Evolutionary conservation across 1,139 yeast genomes (phyloP), one percentile per base, ranked within the genome.

Genomic region (Saccharomyces uvarum): DNA sequence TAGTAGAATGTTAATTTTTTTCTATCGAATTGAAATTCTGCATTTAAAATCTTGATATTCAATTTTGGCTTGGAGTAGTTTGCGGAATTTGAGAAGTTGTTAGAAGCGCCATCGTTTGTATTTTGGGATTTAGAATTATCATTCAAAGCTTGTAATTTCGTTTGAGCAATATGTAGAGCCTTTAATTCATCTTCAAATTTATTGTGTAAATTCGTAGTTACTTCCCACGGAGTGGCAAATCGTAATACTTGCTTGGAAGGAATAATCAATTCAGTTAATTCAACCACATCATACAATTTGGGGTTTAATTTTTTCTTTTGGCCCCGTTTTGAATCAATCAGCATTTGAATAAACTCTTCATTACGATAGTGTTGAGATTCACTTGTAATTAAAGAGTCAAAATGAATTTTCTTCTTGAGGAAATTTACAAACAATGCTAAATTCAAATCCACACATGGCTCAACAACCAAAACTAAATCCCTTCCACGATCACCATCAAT

Each of bases 401-500:
- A 73, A 58, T 59, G 76, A 60, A 63, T 73, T 64, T 84, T 79
- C 68, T 86, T 86, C 69, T 86, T 86, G 64, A 86, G 72, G 63
- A 87, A 86, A 70, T 90, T 91, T 67, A 93, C 81, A 59, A 88
- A 77, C 47, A 88, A 82, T 1, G 95, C 98, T 65, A 88, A 85
- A 61, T 87, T 91, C 49, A 85, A 74, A 2, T 86, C 75, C 33
- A 91, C 81, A 58, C 80, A 77, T 61, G 86, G 77, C 60, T 82
- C 83, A 44, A 84, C 80, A 48, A 93, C 83, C 64, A 84, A 81
- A 24, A 97, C 98, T 60, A 93, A 75, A 73, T 93, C 99, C 52
- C 87, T 78, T 46, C 99, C 99, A 51, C 99, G 78, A 69, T 93
- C 99, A 14, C 98, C 99, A 70, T 93, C 98, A 47, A 91, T 97